phyloP scores from a whole-genome alignment of 1,284 basidiomycete species.

The Mycosarcoma maydis region DNA sequence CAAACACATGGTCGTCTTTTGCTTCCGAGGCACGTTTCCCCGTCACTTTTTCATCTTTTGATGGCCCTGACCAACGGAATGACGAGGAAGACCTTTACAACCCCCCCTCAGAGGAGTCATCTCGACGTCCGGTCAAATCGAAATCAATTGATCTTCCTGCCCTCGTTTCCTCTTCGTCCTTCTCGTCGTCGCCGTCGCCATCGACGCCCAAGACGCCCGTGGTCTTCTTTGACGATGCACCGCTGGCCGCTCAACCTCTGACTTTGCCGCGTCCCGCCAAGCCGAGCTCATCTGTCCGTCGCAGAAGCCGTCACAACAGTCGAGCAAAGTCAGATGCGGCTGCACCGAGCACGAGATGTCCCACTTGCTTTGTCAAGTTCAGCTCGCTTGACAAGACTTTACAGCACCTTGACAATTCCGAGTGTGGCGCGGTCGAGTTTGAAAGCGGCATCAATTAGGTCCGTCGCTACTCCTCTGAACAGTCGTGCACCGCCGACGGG shows the following conservation, averaged over 20 bases:
- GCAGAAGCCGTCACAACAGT: constrained; percentile 13
- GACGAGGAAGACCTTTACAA: constrained; percentile 18
- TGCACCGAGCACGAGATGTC: constrained; percentile 28
- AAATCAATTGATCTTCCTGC: constrained; percentile 11
- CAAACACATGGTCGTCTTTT: constrained; percentile 7
- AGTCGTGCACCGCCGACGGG: too few relatives aligned
- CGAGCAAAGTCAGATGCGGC: constrained; percentile 27
- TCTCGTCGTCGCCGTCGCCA: constrained; percentile 10
- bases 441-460: constrained; percentile 33
- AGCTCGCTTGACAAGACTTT: constrained; percentile 26
- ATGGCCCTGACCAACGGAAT: neutral
- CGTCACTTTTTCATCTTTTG: constrained; percentile 7
- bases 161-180: constrained; percentile 11
- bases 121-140: neutral
- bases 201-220: constrained; percentile 19
- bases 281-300: constrained; percentile 1
- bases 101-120: constrained; percentile 1
- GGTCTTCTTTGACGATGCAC: constrained; percentile 11
- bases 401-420: constrained; percentile 32
- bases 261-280: constrained; percentile 9
- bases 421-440: constrained; percentile 41
- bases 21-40: neutral
- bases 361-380: constrained; percentile 36
- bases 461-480: neutral
- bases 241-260: constrained; percentile 6